A percentile compares a stretch with the other conserved stretches of the same genome.
Conservation (phyloP, 768 basidiomycete genomes). For the Tulasnella sp. region DNA sequence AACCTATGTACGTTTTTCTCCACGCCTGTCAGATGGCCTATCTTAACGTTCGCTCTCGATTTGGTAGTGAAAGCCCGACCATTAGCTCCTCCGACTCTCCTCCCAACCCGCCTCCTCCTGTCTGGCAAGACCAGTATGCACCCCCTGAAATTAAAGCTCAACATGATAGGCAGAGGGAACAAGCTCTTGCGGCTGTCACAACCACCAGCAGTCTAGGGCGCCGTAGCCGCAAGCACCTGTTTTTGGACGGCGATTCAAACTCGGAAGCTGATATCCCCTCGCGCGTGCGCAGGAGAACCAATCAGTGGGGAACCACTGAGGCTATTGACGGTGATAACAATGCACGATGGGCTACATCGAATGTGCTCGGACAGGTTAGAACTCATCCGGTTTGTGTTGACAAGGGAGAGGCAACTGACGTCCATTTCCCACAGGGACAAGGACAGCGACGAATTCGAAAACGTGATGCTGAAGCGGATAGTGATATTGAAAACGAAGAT, state of each 20-base stretch:
- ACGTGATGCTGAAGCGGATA: constrained; percentile 32
- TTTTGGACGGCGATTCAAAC: constrained; percentile 42
- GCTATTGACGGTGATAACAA: constrained; percentile 51
- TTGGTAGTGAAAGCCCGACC: neutral
- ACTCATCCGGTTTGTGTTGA: neutral
- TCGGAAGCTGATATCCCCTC: constrained; percentile 40
- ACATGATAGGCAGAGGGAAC: neutral
- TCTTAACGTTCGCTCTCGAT: neutral
- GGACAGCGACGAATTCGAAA: constrained; percentile 44
- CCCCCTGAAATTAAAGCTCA: constrained; percentile 2
- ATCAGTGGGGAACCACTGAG: constrained; percentile 50
- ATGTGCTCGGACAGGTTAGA: constrained; percentile 31
- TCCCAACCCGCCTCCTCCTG: constrained; percentile 12
- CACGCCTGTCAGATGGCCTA: neutral
- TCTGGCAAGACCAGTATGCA: constrained; percentile 19
- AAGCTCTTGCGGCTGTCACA: constrained; percentile 19
- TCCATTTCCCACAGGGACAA: constrained; percentile 46
- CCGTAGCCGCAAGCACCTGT: constrained; percentile 26
- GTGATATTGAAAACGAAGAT: constrained; percentile 42
- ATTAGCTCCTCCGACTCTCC: constrained; percentile 23
- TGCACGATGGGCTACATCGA: constrained; percentile 40
- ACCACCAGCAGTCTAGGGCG: constrained; percentile 33
- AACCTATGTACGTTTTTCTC: neutral
- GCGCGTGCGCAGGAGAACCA: constrained; percentile 50
- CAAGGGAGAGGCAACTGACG: neutral